These are phyloP conservation scores for Anisodus acutangulus DNA, from an alignment of 257 asterid genomes.

Conservation along the genomic window DNA sequence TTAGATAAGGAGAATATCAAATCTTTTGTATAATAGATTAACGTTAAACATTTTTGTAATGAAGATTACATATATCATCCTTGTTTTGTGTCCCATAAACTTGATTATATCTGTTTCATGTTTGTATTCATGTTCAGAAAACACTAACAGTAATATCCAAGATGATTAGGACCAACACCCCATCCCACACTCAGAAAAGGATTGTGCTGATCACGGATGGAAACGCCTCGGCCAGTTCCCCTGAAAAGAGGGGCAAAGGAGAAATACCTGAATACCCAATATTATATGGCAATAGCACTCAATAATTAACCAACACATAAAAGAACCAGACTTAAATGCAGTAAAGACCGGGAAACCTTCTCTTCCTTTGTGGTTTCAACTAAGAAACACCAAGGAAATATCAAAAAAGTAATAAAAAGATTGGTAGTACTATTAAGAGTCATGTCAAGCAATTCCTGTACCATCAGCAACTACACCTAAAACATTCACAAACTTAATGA, in stretches of 20 bases:
- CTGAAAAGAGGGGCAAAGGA: not conserved
- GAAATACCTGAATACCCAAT: not conserved
- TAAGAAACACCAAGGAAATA: not conserved
- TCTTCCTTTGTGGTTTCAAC: not conserved
- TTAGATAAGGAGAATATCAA: no score
- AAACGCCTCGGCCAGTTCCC: not conserved
- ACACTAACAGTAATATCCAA: not conserved
- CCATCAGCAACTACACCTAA: not conserved
- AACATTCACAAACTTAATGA: not conserved
- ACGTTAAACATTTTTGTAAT: no score
- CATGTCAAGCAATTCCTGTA: not conserved
- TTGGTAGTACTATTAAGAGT: not conserved
- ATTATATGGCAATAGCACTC: not conserved
- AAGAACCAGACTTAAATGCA: not conserved
- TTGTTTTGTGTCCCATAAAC: not conserved
- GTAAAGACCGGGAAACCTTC: not conserved
- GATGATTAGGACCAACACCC: not conserved
- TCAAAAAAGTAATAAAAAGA: no score
- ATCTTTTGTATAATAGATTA: no score
- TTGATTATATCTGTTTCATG: not conserved
- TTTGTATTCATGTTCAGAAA: not conserved
- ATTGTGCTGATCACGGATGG: not conserved
- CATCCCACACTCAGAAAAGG: not conserved
- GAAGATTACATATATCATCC: not conserved
- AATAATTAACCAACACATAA: not conserved